Evolutionary conservation across 2,329 filamentous ascomycete genomes (phyloP).

Genomic region (Alternaria incomplexa): DNA sequence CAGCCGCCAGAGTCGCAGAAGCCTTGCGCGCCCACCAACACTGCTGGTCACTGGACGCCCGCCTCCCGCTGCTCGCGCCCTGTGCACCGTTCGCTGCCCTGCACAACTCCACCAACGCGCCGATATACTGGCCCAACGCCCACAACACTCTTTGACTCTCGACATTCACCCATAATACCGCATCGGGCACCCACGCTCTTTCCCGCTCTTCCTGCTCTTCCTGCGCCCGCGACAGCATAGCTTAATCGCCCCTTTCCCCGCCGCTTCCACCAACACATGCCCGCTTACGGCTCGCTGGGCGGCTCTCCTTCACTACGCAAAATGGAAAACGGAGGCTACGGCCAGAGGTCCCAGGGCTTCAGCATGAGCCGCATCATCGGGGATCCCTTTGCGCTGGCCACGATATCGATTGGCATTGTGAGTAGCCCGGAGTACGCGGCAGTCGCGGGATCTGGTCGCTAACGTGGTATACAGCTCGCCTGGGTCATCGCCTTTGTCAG

Average conservation of each 20-base stretch:
- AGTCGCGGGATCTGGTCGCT: constrained; percentile 20
- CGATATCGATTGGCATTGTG: constrained; percentile 89
- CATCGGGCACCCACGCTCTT: constrained; percentile 1
- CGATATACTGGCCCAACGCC: neutral
- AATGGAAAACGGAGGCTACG: constrained; percentile 71
- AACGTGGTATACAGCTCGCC: constrained; percentile 69
- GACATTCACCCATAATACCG: neutral
- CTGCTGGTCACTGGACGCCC: constrained; percentile 14
- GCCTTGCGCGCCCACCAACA: constrained; percentile 3
- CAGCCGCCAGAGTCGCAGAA: constrained; percentile 20
- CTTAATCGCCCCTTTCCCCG: constrained; percentile 3
- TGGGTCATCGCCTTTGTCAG: constrained; percentile 93
- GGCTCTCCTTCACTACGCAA: constrained; percentile 76
- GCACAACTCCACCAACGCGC: neutral
- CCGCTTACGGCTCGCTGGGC: constrained; percentile 72
- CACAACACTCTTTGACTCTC: neutral
- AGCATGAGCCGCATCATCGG: constrained; percentile 89
- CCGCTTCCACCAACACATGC: constrained; percentile 64
- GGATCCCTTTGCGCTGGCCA: constrained; percentile 94
- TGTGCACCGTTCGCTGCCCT: constrained; percentile 7
- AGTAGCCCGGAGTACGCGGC: constrained; percentile 48
- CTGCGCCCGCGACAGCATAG: constrained; percentile 20
- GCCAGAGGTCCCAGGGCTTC: constrained; percentile 59
- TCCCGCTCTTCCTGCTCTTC: constrained; percentile 3
- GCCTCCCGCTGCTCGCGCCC: constrained; percentile 10